Base-by-base conservation (phyloP, 2,329 filamentous ascomycete species). In the Nectriaceae sp. region DNA sequence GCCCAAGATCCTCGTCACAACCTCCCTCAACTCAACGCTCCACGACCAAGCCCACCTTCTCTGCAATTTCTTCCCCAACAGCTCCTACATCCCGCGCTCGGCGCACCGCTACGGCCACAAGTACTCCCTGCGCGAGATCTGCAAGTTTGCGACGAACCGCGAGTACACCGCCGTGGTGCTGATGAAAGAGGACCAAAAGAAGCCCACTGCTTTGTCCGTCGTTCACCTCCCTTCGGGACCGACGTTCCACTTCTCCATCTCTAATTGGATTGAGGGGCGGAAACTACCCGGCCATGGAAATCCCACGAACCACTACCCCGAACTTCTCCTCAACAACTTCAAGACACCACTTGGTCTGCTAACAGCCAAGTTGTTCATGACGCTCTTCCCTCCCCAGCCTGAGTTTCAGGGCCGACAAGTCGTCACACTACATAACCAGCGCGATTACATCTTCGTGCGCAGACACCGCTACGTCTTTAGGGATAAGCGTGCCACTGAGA, bases 391-490 rank as follows among this genome's bases (percentile, higher is more conserved):
- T 0, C 82, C 86, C 0, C 82, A 84, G 37, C 93, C 94, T 0
- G 90, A 97, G 61, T 76, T 97, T 5, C 79, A 88, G 57, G 93
- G 93, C 4, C 78, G 93, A 20, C 92, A 97, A 64, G 92, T 97
- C 1, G 84, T 97, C 8, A 97, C 93, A 1, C 73, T 97, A 44
- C 91, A 97, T 70, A 97, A 97, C 61, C 92, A 96, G 75, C 87
- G 93, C 55, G 93, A 97, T 70, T 97, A 93, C 70, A 94, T 97
- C 60, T 99, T 99, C 68, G 80, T 97, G 43, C 80, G 94, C 4
- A 79, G 92, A 31, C 92, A 97, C 70, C 80, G 94, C 40, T 99
- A 99, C 65, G 82, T 96, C 2, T 97, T 99, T 74, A 82, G 94
- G 13, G 90, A 97, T 50, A 96, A 94, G 75, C 79, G 87, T 11